Evolutionary conservation across 2,329 filamentous ascomycete genomes (phyloP), one percentile per base, ranked within the genome.

Genomic region (Mycosphaerella arachidis): DNA sequence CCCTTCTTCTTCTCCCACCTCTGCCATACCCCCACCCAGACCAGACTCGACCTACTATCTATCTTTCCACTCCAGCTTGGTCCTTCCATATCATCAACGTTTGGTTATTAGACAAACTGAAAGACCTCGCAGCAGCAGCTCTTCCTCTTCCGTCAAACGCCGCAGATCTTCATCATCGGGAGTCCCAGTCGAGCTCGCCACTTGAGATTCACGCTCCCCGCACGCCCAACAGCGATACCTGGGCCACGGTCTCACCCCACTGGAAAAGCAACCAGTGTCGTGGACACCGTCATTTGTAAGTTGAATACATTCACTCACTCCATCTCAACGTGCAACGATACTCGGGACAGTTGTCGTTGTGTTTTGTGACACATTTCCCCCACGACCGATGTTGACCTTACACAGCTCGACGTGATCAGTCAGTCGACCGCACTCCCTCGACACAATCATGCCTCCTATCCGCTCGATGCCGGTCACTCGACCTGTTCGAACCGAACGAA

Each of bases 401-500:
- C 24, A 24, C 24, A 24, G 24, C 24, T 24, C 24, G 24, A 24
- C 24, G 24, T 33, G 24, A 48, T 35, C 33, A 13, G 33, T n/a
- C n/a, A 16, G n/a, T 27, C 27, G 30, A 35, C 35, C 4, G 10
- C 31, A 6, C 33, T 40, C 30, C 52, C 56, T n/a, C 40, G 45
- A 48, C 46, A 48, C 58, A 27, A 63, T 51, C 53, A 73, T 73
- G 71, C 71, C 71, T 61, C 69, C 71, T 27, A 59, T 72, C 57
- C 64, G 71, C 54, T 68, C 66, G 29, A 75, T 79, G 73, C 75
- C 71, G 58, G 68, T 72, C 24, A 68, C 72, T 74, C 62, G 61
- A 69, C 77, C 78, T 31, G 71, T 79, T 61, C 79, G 90, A 85
- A 89, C 87, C 3, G 88, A 91, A 74, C 80, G 89, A 48, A 90